A percentile compares a stretch with the other conserved stretches of the same genome.
Conservation (phyloP, 1,284 basidiomycete genomes). For the Tilletia walkeri region DNA sequence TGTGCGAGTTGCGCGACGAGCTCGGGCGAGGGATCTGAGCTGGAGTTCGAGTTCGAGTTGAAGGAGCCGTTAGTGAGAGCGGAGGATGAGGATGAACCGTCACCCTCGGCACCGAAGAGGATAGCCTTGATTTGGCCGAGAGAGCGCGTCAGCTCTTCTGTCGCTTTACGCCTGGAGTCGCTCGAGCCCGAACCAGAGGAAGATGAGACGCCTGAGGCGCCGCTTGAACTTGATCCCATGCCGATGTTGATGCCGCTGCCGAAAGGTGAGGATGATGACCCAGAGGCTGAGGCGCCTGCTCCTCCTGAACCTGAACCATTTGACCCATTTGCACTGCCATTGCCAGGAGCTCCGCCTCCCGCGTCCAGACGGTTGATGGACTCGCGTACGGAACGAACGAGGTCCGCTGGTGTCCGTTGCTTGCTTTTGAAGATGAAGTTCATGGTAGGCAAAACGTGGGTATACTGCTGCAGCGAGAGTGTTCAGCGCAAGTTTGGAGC, state of each 20-base stretch:
- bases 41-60: conserved; percentile 15
- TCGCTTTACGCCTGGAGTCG: conserved; percentile 63
- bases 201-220: conserved; percentile 5
- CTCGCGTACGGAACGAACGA: conserved; percentile 47
- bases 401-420: conserved; percentile 47
- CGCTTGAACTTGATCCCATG: neutral
- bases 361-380: conserved; percentile 41
- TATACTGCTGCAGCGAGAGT: no score
- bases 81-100: conserved; percentile 59
- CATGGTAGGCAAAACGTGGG: conserved; percentile 27
- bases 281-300: neutral
- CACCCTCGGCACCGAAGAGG: conserved; percentile 66
- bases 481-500: no score
- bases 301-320: neutral
- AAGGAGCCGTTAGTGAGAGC: conserved; percentile 20
- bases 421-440: conserved; percentile 55
- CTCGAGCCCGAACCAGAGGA: conserved; percentile 19
- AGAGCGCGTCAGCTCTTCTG: conserved; percentile 83
- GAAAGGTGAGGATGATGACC: conserved; percentile 10
- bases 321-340: neutral
- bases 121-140: conserved; percentile 83
- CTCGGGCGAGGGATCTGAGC: conserved; percentile 69
- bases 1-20: conserved; percentile 73
- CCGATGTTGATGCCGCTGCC: conserved; percentile 12
- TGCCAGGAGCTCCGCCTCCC: conserved; percentile 5